A percentile compares a stretch with the other conserved stretches of the same genome.
Conservation (phyloP, 805 yeast genomes). For the Wickerhamiella occidentalis region DNA sequence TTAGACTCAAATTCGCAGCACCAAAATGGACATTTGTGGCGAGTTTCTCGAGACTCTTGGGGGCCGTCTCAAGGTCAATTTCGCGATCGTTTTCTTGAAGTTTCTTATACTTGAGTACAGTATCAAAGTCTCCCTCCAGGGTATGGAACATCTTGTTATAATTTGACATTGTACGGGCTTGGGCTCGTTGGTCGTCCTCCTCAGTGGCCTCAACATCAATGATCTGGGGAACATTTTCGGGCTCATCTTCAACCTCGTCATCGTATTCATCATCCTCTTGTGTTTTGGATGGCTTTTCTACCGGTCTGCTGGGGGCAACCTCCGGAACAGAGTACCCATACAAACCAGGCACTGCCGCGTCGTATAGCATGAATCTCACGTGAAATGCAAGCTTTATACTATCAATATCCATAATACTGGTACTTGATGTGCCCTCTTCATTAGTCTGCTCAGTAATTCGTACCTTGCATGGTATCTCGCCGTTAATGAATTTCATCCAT, state of each 20-base stretch:
- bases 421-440: slow-evolving; percentile 11
- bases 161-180: slow-evolving; percentile 28
- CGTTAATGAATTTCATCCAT: slow-evolving; percentile 28
- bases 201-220: slow-evolving; percentile 17
- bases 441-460: slow-evolving; percentile 12
- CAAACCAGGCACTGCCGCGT: slow-evolving; percentile 16
- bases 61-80: slow-evolving; percentile 28
- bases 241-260: slow-evolving; percentile 32
- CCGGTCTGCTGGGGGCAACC: not conserved
- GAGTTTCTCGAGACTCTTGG: slow-evolving; percentile 17
- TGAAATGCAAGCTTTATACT: slow-evolving; percentile 28
- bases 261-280: slow-evolving; percentile 29
- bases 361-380: slow-evolving; percentile 33
- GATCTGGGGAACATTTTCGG: slow-evolving; percentile 16
- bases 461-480: slow-evolving; percentile 23
- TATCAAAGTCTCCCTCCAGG: slow-evolving; percentile 59
- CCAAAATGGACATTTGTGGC: slow-evolving; percentile 40
- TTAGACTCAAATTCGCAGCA: slow-evolving; percentile 64
- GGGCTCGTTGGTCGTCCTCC: slow-evolving; percentile 18
- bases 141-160: slow-evolving; percentile 52
- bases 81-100: slow-evolving; percentile 71
- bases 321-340: slow-evolving; percentile 6
- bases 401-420: slow-evolving; percentile 22
- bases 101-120: slow-evolving; percentile 59
- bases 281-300: not conserved